These are phyloP conservation scores for Fusarium succisae DNA, from an alignment of 2,329 filamentous ascomycete species.

Conservation along the genomic window DNA sequence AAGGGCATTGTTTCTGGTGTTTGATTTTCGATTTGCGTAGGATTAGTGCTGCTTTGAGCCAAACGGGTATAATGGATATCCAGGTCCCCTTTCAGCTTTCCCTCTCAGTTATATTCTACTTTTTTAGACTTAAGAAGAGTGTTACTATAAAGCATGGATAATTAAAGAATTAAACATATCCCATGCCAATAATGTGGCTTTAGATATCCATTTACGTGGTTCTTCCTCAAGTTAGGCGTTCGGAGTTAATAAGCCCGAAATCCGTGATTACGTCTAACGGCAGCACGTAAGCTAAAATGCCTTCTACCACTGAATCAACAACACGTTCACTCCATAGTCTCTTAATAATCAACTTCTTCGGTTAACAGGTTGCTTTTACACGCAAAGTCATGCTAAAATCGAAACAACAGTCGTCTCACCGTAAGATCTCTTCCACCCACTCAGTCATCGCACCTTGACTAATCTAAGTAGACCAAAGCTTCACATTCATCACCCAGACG, in stretches of 20 bases:
- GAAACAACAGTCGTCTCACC: neutral
- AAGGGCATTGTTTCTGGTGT: conserved; percentile 5
- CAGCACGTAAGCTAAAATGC: neutral
- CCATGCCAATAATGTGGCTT: neutral
- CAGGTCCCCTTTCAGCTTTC: neutral
- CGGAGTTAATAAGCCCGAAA: neutral
- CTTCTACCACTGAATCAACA: no score
- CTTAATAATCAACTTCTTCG: accelerated
- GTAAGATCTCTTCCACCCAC: neutral
- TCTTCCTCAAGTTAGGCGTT: neutral
- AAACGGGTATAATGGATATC: neutral
- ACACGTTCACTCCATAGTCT: accelerated
- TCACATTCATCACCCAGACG: conserved; percentile 18
- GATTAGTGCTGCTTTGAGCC: no score
- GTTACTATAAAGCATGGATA: neutral
- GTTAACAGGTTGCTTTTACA: accelerated
- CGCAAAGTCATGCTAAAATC: neutral
- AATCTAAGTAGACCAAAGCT: neutral
- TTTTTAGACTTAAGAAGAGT: accelerated
- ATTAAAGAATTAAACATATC: no score
- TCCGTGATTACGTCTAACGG: neutral
- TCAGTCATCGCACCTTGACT: neutral
- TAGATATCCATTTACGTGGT: accelerated
- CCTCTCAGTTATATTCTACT: accelerated
- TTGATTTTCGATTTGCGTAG: neutral